These are phyloP conservation scores for Boletus sp. DNA, from an alignment of 768 basidiomycete species.

Conservation along the genomic window DNA sequence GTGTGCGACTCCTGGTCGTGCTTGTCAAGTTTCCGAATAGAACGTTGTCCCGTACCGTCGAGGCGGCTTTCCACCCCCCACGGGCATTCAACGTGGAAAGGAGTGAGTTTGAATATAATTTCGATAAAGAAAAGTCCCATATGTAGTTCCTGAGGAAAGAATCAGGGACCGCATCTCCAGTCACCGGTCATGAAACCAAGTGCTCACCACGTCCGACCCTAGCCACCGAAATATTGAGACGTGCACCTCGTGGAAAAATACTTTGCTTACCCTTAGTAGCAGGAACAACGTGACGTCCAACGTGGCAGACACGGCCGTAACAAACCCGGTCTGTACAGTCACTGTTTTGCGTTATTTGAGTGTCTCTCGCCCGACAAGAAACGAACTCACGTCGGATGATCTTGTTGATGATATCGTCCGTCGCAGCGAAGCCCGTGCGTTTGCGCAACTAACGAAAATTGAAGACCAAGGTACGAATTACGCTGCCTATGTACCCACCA, in stretches of 20 bases:
- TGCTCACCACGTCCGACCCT: conserved; percentile 9
- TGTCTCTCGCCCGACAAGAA: not conserved
- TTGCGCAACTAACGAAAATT: conserved; percentile 31
- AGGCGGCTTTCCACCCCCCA: conserved; percentile 16
- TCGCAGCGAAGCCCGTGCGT: conserved; percentile 41
- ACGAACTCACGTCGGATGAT: conserved; percentile 38
- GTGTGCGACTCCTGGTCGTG: not conserved
- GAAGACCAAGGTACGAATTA: not conserved
- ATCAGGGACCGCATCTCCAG: not conserved
- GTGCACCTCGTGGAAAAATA: not conserved
- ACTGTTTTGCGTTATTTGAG: conserved; percentile 9
- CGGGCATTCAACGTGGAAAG: conserved; percentile 24
- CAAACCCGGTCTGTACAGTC: conserved; percentile 31
- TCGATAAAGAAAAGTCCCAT: conserved; percentile 26
- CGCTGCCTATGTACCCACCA: conserved; percentile 28
- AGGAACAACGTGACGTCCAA: conserved; percentile 27
- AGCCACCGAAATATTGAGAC: not conserved
- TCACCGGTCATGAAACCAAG: not conserved
- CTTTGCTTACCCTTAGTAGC: conserved; percentile 9
- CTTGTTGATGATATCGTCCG: conserved; percentile 37
- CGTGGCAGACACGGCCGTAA: conserved; percentile 12
- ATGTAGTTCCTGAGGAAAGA: conserved; percentile 12
- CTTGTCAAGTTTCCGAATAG: not conserved
- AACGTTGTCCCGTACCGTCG: not conserved
- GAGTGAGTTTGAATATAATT: conserved; percentile 24